These are phyloP conservation scores for Daldinia vernicosa DNA, from an alignment of 495 filamentous ascomycete species.

Conservation along the genomic window DNA sequence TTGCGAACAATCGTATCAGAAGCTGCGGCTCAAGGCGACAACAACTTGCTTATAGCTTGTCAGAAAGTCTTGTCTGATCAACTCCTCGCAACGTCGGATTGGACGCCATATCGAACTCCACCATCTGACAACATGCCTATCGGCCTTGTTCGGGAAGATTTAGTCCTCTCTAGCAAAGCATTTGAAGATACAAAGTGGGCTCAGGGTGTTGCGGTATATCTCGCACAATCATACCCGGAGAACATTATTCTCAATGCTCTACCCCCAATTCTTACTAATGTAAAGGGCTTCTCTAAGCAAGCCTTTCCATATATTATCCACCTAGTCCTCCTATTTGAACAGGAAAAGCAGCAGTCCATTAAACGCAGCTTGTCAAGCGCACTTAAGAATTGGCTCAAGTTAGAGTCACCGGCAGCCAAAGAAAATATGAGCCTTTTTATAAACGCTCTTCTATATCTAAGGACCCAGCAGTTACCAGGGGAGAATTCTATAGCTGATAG, in stretches of 20 bases:
- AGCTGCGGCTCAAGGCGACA: slow-evolving; percentile 53
- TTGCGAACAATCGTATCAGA: slow-evolving; percentile 74
- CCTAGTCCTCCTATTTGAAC: slow-evolving; percentile 68
- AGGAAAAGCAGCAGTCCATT: slow-evolving; percentile 57
- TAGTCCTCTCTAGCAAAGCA: slow-evolving; percentile 46
- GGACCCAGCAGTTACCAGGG: slow-evolving; percentile 76
- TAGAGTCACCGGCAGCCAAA: slow-evolving; percentile 50
- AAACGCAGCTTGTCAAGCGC: slow-evolving; percentile 61
- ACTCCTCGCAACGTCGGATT: slow-evolving; percentile 56
- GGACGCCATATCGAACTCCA: slow-evolving; percentile 58
- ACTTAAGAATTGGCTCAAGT: slow-evolving; percentile 59
- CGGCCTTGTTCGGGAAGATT: slow-evolving; percentile 26
- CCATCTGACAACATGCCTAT: slow-evolving; percentile 52
- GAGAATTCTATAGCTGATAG: slow-evolving; percentile 83
- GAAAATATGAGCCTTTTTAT: slow-evolving; percentile 69
- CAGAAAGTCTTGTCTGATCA: slow-evolving; percentile 55
- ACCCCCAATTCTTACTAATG: slow-evolving; percentile 65
- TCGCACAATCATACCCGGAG: slow-evolving; percentile 67
- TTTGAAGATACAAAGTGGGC: slow-evolving; percentile 66
- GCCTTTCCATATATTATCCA: slow-evolving; percentile 84
- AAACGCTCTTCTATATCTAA: slow-evolving; percentile 85
- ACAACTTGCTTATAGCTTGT: slow-evolving; percentile 59
- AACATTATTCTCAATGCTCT: slow-evolving; percentile 75
- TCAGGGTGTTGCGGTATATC: slow-evolving; percentile 65
- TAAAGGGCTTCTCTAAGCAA: slow-evolving; percentile 73